Evolutionary conservation across 2,329 filamentous ascomycete genomes (phyloP).

Genomic region (Exophiala bonariae): DNA sequence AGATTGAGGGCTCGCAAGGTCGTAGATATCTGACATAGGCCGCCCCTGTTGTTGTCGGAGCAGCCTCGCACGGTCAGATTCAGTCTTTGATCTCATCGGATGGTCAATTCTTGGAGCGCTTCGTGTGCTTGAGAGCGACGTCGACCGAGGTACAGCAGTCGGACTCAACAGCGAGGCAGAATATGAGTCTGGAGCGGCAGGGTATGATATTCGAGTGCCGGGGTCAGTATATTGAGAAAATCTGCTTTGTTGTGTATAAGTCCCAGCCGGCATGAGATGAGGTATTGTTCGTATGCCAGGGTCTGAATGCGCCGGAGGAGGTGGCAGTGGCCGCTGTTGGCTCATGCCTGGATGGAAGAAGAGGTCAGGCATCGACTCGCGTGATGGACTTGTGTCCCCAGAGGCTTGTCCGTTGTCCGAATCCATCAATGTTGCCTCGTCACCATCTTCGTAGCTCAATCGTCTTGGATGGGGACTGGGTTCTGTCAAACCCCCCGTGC

Average conservation of each 20-base stretch:
- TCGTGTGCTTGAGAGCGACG: constrained; percentile 79
- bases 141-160: constrained; percentile 66
- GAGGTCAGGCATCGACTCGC: constrained; percentile 80
- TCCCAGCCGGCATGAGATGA: constrained; percentile 55
- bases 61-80: constrained; percentile 68
- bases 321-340: constrained; percentile 60
- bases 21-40: constrained; percentile 54
- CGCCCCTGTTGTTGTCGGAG: constrained; percentile 53
- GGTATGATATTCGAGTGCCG: constrained; percentile 35
- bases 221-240: constrained; percentile 44
- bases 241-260: constrained; percentile 58
- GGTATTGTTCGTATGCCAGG: constrained; percentile 47
- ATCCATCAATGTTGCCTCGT: constrained; percentile 67
- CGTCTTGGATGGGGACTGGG: constrained; percentile 65
- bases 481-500: constrained; percentile 83
- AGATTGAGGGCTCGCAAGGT: constrained; percentile 51
- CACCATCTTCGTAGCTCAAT: constrained; percentile 89
- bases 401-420: constrained; percentile 46
- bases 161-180: constrained; percentile 46
- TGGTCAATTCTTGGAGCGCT: constrained; percentile 75
- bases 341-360: constrained; percentile 86
- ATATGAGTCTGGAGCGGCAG: constrained; percentile 52
- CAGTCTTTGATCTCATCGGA: constrained; percentile 90
- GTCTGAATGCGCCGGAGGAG: constrained; percentile 51
- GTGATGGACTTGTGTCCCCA: constrained; percentile 64